Evolutionary conservation across 768 basidiomycete species (phyloP).

Genomic region (Pulveroboletus sp.): DNA sequence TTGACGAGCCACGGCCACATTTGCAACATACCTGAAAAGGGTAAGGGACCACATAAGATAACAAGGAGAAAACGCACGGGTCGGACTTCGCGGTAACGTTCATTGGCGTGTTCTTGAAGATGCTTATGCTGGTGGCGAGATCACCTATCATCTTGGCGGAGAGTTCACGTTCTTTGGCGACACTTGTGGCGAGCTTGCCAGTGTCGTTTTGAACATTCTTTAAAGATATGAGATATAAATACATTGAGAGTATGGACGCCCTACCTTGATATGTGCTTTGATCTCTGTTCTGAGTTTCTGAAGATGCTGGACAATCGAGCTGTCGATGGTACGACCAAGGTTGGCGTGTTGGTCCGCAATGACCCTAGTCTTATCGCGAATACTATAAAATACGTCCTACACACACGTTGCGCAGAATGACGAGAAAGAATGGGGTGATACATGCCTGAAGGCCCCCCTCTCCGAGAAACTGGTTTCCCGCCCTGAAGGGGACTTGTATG

Average conservation of each 20-base stretch:
- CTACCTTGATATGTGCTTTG: conserved; percentile 94
- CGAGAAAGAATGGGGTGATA: background rate
- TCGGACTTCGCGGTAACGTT: conserved; percentile 53
- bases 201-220: conserved; percentile 95
- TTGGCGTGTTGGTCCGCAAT: conserved; percentile 97
- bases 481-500: conserved; percentile 94
- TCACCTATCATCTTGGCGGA: conserved; percentile 84
- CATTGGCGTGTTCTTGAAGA: conserved; percentile 95
- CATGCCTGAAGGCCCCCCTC: conserved; percentile 87
- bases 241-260: background rate
- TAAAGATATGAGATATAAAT: background rate
- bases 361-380: conserved; percentile 88
- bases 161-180: conserved; percentile 86
- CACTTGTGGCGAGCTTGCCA: conserved; percentile 82
- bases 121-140: conserved; percentile 79
- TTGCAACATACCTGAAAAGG: conserved; percentile 53
- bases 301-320: conserved; percentile 95
- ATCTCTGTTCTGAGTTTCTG: conserved; percentile 94
- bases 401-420: background rate
- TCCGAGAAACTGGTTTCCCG: conserved; percentile 97
- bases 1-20: conserved; percentile 69
- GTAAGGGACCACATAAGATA: background rate
- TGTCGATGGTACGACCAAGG: conserved; percentile 92
- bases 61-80: conserved; percentile 2
- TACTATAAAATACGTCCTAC: conserved; percentile 86